Base-by-base conservation (phyloP, 768 basidiomycete species). In the Termitomyces sp. region DNA sequence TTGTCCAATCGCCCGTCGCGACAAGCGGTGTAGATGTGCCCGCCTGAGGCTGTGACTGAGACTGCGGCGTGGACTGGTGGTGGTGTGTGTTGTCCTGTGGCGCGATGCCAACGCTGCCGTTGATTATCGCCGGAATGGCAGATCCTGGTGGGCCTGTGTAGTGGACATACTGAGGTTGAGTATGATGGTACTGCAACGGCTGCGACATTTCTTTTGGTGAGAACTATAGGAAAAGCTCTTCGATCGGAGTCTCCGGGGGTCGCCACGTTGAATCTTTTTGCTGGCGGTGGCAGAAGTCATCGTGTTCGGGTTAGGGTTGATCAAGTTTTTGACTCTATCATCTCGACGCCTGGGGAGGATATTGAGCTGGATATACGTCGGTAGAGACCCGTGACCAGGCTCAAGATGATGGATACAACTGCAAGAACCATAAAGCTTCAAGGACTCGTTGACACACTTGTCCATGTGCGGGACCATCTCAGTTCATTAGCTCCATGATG, bases 1-100 rank as follows among this genome's bases (percentile, higher is more conserved):
- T 88, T 28, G 89, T 91, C 91, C 91, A 93, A 70, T 92, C 90
- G 9, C 90, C 91, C 20, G 83, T 86, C 4, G 91, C 89, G 50
- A 93, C 79, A 52, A 91, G 71, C n/a, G 86, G 84, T 5, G 64
- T 60, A 35, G 67, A 60, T 50, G 65, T 52, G 64, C 65, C 51
- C 62, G 71, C 47, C 55, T 72, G 76, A 36, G 62, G 69, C 63
- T 69, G 65, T 47, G 57, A 68, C 46, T 60, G 59, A n/a, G 48
- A 61, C 55, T 60, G 67, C 30, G 53, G 66, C 35, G 52, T 46
- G 26, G 18, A 58, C 50, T 63, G 65, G 40, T 56, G 66, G 46
- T 63, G 71, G 51, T 64, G 68, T 7, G 66, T 67, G 5, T 69
- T 70, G 30, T 68, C 68, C 28, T 67, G 68, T 4, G 69, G 70